phyloP scores from a whole-genome alignment of 2,329 filamentous ascomycete genomes.

The Stachybotrys chartarum region DNA sequence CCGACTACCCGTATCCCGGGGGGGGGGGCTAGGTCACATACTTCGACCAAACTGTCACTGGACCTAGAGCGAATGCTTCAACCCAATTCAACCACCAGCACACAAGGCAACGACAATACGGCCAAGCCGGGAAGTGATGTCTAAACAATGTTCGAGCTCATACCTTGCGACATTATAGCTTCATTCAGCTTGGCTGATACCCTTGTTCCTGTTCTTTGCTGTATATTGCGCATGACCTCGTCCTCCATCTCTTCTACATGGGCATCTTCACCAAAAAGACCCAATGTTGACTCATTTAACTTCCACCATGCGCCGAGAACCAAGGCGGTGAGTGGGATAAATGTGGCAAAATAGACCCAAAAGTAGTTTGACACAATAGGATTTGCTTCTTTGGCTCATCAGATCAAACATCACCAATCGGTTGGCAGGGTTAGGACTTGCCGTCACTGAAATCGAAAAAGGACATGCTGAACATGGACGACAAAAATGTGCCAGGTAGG shows the following conservation, averaged over 20 bases:
- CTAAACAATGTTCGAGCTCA: not conserved
- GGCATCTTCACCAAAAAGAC: not conserved
- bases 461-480: slow-evolving; percentile 2
- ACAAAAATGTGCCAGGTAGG: slow-evolving; percentile 1
- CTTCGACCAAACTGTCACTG: too few relatives aligned
- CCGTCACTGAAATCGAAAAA: slow-evolving; percentile 2
- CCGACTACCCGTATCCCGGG: too few relatives aligned
- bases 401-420: not conserved
- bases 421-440: not conserved
- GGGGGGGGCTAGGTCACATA: too few relatives aligned
- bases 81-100: too few relatives aligned
- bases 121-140: too few relatives aligned
- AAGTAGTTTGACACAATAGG: not conserved
- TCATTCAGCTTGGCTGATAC: not conserved
- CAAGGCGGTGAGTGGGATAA: not conserved
- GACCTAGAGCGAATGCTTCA: too few relatives aligned
- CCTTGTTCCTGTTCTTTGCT: not conserved
- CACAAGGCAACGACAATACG: too few relatives aligned
- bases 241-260: not conserved
- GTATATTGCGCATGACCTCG: not conserved
- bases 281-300: not conserved
- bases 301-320: not conserved
- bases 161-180: not conserved
- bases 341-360: not conserved
- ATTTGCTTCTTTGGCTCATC: not conserved